These are phyloP conservation scores for Suillus plorans DNA, from an alignment of 768 basidiomycete species.

Conservation along the genomic window DNA sequence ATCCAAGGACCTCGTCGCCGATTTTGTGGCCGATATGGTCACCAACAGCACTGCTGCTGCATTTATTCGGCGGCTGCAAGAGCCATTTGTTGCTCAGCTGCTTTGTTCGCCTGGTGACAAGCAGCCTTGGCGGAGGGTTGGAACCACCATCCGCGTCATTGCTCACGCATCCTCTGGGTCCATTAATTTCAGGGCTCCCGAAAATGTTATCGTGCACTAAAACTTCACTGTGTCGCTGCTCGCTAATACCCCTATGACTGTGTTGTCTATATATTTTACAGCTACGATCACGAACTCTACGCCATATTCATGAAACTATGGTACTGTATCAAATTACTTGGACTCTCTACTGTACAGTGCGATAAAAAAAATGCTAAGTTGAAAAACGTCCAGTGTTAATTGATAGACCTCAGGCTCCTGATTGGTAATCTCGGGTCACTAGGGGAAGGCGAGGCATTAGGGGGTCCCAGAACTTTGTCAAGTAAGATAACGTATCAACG, in stretches of 20 bases:
- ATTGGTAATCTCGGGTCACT: too few relatives aligned
- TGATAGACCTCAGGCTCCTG: too few relatives aligned
- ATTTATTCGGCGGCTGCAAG: slow-evolving; percentile 6
- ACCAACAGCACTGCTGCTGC: background rate
- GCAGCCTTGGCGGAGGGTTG: slow-evolving; percentile 1
- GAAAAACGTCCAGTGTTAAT: too few relatives aligned
- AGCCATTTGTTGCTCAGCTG: slow-evolving; percentile 7
- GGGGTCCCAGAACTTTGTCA: too few relatives aligned
- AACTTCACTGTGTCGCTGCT: background rate
- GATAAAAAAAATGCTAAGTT: background rate
- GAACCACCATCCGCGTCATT: background rate
- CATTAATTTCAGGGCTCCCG: background rate
- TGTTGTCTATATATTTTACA: background rate
- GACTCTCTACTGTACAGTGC: background rate
- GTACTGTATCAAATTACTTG: background rate
- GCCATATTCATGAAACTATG: background rate
- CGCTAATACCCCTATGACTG: background rate
- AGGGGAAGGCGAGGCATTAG: too few relatives aligned
- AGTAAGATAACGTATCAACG: too few relatives aligned
- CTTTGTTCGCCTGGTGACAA: background rate
- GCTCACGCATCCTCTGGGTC: slow-evolving; percentile 2
- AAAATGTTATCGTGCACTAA: background rate
- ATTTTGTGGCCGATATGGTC: background rate
- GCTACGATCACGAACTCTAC: background rate
- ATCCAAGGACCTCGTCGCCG: background rate